Evolutionary conservation across 352 stramenopile genomes (phyloP).

Genomic region (Pythium grandisporangium): DNA sequence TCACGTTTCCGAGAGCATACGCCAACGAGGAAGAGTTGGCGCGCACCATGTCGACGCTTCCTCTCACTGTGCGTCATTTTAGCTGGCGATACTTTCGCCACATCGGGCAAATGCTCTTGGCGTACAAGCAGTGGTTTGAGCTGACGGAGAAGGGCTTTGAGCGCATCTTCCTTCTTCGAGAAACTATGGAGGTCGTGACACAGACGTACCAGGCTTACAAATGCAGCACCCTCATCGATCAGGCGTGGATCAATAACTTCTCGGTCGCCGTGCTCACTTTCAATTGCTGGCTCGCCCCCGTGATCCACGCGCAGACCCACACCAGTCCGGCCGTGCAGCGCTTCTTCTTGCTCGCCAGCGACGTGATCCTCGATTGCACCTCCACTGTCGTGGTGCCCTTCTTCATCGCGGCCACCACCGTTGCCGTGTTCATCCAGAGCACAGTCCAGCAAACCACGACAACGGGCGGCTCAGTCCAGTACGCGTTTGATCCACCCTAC

Average conservation of each 20-base stretch:
- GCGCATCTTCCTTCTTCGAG: slow-evolving; percentile 5
- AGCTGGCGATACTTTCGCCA: neutral
- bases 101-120: neutral
- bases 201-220: slow-evolving; percentile 16
- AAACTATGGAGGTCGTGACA: slow-evolving; percentile 7
- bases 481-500: slow-evolving; percentile 9
- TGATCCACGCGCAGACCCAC: slow-evolving; percentile 3
- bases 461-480: slow-evolving; percentile 4
- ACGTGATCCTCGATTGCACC: slow-evolving; percentile 9
- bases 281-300: slow-evolving; percentile 15
- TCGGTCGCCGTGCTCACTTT: slow-evolving; percentile 1
- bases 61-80: neutral
- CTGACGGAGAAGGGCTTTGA: slow-evolving; percentile 6
- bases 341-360: slow-evolving; percentile 12
- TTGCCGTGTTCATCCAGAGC: slow-evolving; percentile 1
- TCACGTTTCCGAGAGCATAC: neutral
- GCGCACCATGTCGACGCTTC: neutral
- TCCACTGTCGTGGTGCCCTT: slow-evolving; percentile 9
- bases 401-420: slow-evolving; percentile 5
- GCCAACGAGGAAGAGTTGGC: no score
- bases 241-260: slow-evolving; percentile 11
- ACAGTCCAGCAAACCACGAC: no score
- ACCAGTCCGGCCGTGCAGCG: slow-evolving; percentile 2
- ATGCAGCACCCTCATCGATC: slow-evolving; percentile 5
- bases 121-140: neutral